Percentiles rank a stretch among this genome's conserved stretches.
Conservation (phyloP, 208 protist genomes). For the Trypanosoma vivax region DNA sequence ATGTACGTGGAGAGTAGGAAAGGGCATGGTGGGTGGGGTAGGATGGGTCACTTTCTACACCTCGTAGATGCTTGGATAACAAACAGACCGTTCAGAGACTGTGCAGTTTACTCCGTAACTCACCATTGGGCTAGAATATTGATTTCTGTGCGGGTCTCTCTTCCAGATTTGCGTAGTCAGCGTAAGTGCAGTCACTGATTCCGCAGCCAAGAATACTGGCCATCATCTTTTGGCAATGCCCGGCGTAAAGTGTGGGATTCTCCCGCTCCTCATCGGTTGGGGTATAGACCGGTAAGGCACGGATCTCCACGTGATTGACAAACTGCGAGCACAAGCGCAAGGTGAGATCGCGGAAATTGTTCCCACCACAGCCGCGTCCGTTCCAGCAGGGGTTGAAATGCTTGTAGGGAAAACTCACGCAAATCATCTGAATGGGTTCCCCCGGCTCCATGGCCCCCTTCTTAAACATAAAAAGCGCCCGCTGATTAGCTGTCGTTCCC, state of each 20-base stretch:
- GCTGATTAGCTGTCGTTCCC: constrained; percentile 76
- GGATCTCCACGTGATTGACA: constrained; percentile 72
- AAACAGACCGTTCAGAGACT: too few relatives aligned
- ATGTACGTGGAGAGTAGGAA: too few relatives aligned
- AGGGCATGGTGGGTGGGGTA: too few relatives aligned
- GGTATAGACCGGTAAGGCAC: constrained; percentile 77
- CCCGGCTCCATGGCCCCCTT: constrained; percentile 83
- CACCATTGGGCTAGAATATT: too few relatives aligned
- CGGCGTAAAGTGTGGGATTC: constrained; percentile 65
- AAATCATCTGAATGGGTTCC: constrained; percentile 84
- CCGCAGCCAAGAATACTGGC: constrained; percentile 49
- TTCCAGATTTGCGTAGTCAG: constrained; percentile 33
- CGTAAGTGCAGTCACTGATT: constrained; percentile 57
- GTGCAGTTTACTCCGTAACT: too few relatives aligned
- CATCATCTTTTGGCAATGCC: constrained; percentile 84
- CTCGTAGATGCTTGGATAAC: too few relatives aligned
- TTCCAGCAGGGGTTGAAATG: constrained; percentile 88
- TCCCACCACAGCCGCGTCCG: constrained; percentile 59
- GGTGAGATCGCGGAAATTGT: constrained; percentile 53
- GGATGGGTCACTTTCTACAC: too few relatives aligned
- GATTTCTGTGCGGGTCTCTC: too few relatives aligned
- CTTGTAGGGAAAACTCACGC: constrained; percentile 72
- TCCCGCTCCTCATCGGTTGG: constrained; percentile 76
- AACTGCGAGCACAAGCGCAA: constrained; percentile 78
- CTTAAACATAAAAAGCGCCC: constrained; percentile 73